Conservation (phyloP, 2,329 filamentous ascomycete genomes). For the Cordyceps fumosorosea region DNA sequence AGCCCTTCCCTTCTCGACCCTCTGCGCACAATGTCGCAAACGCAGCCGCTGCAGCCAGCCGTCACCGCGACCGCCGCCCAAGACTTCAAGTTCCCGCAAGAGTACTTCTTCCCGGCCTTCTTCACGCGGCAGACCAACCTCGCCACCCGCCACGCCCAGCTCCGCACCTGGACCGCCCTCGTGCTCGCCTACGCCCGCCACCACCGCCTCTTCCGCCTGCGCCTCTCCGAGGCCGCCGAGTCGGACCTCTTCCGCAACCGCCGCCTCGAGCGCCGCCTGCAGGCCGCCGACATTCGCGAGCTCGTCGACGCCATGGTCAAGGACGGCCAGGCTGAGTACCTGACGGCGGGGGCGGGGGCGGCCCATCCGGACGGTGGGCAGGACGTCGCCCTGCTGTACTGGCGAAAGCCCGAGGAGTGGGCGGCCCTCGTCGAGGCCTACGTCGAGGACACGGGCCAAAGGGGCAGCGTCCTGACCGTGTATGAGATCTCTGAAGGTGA, state of each 20-base stretch:
- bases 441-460: constrained; percentile 84
- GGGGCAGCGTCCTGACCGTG: constrained; percentile 79
- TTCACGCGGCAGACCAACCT: constrained; percentile 75
- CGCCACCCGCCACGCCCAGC: constrained; percentile 66
- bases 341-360: constrained; percentile 29
- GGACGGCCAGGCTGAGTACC: constrained; percentile 61
- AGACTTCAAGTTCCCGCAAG: constrained; percentile 50
- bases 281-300: constrained; percentile 46
- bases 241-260: constrained; percentile 52
- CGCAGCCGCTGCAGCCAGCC: not conserved
- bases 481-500: constrained; percentile 93
- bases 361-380: constrained; percentile 24
- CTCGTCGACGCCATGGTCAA: constrained; percentile 53
- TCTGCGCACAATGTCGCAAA: not conserved
- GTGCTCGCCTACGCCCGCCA: constrained; percentile 78
- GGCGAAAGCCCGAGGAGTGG: constrained; percentile 88
- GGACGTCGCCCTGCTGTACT: constrained; percentile 68
- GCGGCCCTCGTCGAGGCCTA: constrained; percentile 69
- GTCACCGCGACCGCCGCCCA: constrained; percentile 14
- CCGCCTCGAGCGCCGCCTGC: constrained; percentile 44
- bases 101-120: constrained; percentile 77
- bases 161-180: constrained; percentile 78
- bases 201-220: constrained; percentile 69
- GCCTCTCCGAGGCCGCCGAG: constrained; percentile 52
- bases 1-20: not conserved